A percentile compares a stretch with the other conserved stretches of the same genome.
phyloP scores from a whole-genome alignment of 371 early-diverging fungal genomes.

The Saksenaea vasiformis region DNA sequence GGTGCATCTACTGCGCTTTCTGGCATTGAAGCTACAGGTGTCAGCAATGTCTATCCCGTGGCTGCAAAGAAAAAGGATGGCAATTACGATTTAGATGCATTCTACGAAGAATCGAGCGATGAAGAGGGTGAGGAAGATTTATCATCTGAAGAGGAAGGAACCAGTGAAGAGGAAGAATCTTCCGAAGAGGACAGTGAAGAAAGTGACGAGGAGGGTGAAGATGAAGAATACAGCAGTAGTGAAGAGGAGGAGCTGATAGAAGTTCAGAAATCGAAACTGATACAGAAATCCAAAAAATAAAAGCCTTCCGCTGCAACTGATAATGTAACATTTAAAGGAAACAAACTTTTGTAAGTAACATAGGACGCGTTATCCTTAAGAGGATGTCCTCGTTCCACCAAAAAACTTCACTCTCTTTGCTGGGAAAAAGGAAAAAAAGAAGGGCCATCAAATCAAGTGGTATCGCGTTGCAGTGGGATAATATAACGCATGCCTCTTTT shows the following conservation, averaged over 20 bases:
- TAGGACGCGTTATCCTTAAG: too few species aligned
- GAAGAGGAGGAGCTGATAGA: conserved; percentile 26
- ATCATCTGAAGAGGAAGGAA: conserved; percentile 24
- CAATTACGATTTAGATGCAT: conserved; percentile 64
- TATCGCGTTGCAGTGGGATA: too few species aligned
- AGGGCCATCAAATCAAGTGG: too few species aligned
- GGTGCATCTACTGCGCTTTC: conserved; percentile 44
- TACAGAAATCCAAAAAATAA: neutral
- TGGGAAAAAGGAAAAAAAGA: too few species aligned
- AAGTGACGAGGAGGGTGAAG: conserved; percentile 20
- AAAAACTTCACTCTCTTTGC: too few species aligned
- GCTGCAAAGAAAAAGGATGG: conserved; percentile 43
- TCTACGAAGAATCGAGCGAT: conserved; percentile 49
- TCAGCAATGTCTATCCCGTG: conserved; percentile 28
- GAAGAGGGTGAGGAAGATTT: conserved; percentile 29
- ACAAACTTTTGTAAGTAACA: too few species aligned
- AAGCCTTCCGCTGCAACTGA: neutral
- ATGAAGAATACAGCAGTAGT: conserved; percentile 9
- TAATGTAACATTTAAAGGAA: neutral
- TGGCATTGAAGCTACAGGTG: conserved; percentile 44
- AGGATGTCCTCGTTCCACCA: too few species aligned
- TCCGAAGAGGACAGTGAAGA: conserved; percentile 23
- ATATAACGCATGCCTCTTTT: too few species aligned
- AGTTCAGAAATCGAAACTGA: conserved; percentile 4
- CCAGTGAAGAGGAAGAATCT: conserved; percentile 23